A percentile compares a stretch with the other conserved stretches of the same genome.
Conservation (phyloP, 345 rosid species). For the Hirschfeldia incana region DNA sequence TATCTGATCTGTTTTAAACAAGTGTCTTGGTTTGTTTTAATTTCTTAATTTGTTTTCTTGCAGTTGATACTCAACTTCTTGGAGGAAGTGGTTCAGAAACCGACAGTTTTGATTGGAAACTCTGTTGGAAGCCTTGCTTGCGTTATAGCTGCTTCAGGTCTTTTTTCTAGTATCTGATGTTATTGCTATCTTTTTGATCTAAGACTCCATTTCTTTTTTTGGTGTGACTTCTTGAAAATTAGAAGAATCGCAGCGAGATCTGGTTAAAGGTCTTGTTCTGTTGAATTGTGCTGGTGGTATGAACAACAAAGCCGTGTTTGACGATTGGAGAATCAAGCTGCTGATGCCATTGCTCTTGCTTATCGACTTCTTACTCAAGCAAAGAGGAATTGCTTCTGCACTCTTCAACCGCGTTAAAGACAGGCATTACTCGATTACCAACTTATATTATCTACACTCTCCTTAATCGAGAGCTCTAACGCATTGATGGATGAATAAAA, state of each 20-base stretch:
- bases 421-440: conserved; percentile 45
- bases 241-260: conserved; percentile 48
- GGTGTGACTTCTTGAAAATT: neutral
- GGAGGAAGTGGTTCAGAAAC: conserved; percentile 68
- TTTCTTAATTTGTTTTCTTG: neutral
- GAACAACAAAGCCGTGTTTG: conserved; percentile 93
- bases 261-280: conserved; percentile 76
- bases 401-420: conserved; percentile 73
- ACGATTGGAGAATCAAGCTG: conserved; percentile 95
- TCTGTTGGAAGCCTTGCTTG: conserved; percentile 98
- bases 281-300: conserved; percentile 94
- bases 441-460: neutral
- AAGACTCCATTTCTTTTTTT: neutral
- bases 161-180: neutral
- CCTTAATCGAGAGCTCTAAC: neutral
- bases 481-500: neutral
- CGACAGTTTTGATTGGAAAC: conserved; percentile 79
- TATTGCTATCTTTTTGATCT: neutral
- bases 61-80: conserved; percentile 80
- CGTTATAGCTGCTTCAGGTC: conserved; percentile 87
- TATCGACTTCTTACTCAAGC: conserved; percentile 72
- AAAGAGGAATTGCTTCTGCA: conserved; percentile 60
- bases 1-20: neutral
- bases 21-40: neutral
- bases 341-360: conserved; percentile 72